Base-by-base conservation (phyloP, 371 early-diverging fungal species). In the Blastocladiella emersonii region DNA sequence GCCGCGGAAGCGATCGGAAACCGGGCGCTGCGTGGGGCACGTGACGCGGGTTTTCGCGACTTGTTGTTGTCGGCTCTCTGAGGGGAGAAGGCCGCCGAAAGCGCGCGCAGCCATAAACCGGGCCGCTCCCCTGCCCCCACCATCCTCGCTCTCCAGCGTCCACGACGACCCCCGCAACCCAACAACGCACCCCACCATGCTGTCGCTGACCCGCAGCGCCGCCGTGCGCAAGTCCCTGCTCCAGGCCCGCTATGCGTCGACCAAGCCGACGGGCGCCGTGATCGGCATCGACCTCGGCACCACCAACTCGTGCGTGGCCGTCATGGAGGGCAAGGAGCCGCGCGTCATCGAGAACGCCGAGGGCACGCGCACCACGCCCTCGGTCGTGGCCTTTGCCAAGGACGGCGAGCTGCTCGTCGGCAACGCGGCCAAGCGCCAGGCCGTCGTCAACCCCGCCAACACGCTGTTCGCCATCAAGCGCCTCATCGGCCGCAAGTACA, bases 221-320 rank as follows among this genome's bases (percentile, higher is more conserved):
- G 45, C 21, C 45, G 4, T 21, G 10, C 45, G 21, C 45, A 44
- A 12, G 19, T 3, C 45, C 23, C 17, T 3, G 3, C 19, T 8
- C 45, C 45, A 44, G 45, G 45, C 17, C 8, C 45, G 45, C 45
- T 10, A 17, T 21, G 45, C 45, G 10, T 17, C 19, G 19, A 51
- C 79, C 63, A 89, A 88, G 70, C 84, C 90, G 32, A 84, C 85
- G 70, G 96, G 96, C 39, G 82, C 83, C 63, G 93, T 95, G 60
- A 92, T 99, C 67, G 99, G 99, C 72, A 97, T 99, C 68, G 99
- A 99, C 82, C 82, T 99, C 67, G 99, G 99, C 63, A 99, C 99
- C 56, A 99, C 99, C 66, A 98, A 99, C 84, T 96, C 98, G 23
- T 99, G 98, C 72, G 97, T 97, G 32, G 85, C 96, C 43, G 86